Evolutionary conservation across 371 early-diverging fungal genomes (phyloP), one percentile per base, ranked within the genome.

Genomic region (Rhizopus stolonifer): DNA sequence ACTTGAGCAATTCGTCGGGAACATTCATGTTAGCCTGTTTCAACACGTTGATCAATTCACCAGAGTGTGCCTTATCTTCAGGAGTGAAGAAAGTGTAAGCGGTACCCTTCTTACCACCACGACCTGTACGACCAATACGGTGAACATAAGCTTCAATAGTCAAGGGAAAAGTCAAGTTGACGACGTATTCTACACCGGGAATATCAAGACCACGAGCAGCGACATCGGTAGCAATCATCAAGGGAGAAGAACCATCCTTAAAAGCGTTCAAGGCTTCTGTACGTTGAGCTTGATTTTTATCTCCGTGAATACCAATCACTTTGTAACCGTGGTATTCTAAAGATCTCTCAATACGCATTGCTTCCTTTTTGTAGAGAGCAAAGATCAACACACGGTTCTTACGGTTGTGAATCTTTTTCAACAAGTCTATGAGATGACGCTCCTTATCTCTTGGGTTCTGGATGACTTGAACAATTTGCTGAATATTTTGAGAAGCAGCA

Each of bases 101-200:
- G 17, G 79, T 84, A 38, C 99, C 99, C 64, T 77, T 83, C 56
- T 87, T 85, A 50, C 98, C 98, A 54, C 94, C 96, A 61, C 98
- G 86, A 8, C 94, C 99, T 4, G 99, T 98, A 60, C 99, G 87
- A 33, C 99, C 99, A 49, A 93, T 91, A 56, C 97, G 88, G 67
- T 94, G 96, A 44, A 94, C 89, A 31, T 78, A 97, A 57, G 93
- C 92, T 64, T 98, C 98, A 50, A 94, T 92, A 43, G 94, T 94
- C 59, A 92, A 75, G 8, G 99, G 99, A 77, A 99, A 96, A 32
- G 97, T 96, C 60, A 92, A 85, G 76, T 99, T 99, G 74, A 99
- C 91, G 11, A 99, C 99, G 64, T 92, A 89, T 56, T 93, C 92
- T n/a, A 99, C 93, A 52, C 94, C 88, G 29, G 97, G 95, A 58